Evolutionary conservation across 768 basidiomycete genomes (phyloP), one percentile per base, ranked within the genome.

Genomic region (Tulasnella calospora): DNA sequence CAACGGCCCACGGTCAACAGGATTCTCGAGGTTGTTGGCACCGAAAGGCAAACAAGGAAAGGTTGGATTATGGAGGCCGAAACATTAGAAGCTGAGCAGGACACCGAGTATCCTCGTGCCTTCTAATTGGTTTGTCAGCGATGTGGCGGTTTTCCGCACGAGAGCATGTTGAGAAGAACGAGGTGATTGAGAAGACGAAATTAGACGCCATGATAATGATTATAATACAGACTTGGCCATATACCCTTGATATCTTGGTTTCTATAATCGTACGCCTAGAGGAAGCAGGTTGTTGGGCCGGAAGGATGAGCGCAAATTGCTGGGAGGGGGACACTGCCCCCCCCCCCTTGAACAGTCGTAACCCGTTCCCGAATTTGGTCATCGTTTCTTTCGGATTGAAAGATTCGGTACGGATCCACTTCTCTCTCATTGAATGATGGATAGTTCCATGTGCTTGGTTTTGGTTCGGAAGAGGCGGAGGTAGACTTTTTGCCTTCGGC

Each of bases 401-500:
- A 96, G 96, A 82, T 99, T 99, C n/a, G 98, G 98, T 3, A 95
- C 94, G 19, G 96, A 89, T 17, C 97, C 98, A 0, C 97, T 99
- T 30, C 98, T 99, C 85, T 99, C 98, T 30, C 97, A 89, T 55
- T 97, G 92, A 81, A 99, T 99, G 83, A 99, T 98, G 21, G 96
- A 98, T 41, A n/a, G n/a, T n/a, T n/a, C n/a, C n/a, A n/a, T n/a
- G n/a, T n/a, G n/a, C n/a, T n/a, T n/a, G n/a, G n/a, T 99, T 88
- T 88, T 99, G 88, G 99, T 99, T 76, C 98, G 92, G 12, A 99
- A 96, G 69, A 99, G 92, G 73, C 99, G 88, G 87, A 99, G 99
- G 87, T 97, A 99, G 84, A 99, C 99, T 88, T 99, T 88, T 99
- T 99, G 85, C 98, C 98, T n/a, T n/a, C n/a, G n/a, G n/a, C n/a